Conservation (phyloP, 2,329 filamentous ascomycete species). For the Aspergillus pseudonomiae region DNA sequence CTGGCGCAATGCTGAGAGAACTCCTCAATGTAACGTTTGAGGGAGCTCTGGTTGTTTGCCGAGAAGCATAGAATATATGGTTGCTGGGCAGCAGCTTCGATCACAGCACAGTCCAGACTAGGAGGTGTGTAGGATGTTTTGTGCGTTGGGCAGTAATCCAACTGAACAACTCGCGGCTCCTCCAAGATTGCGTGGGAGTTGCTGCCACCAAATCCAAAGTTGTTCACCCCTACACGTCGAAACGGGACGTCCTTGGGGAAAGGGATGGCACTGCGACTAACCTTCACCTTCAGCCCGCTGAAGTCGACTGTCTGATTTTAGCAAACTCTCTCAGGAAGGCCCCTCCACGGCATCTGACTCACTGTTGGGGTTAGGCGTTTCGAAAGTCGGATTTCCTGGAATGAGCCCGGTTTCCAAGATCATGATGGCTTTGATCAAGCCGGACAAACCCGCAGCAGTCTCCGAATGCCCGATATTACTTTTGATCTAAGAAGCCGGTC, state of each 20-base stretch:
- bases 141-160: background rate
- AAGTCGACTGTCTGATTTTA: conserved; percentile 6
- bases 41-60: conserved; percentile 15
- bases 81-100: background rate
- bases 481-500: conserved; percentile 40
- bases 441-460: conserved; percentile 17
- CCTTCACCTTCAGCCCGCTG: background rate
- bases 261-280: background rate
- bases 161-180: background rate
- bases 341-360: background rate
- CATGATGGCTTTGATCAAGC: conserved; percentile 25
- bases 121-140: background rate
- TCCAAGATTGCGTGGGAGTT: conserved; percentile 26
- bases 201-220: conserved; percentile 24
- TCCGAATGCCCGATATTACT: conserved; percentile 26
- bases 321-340: background rate
- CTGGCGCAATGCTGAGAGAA: background rate
- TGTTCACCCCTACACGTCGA: conserved; percentile 20
- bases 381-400: conserved; percentile 21
- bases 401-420: conserved; percentile 23
- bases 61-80: conserved; percentile 15
- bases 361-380: conserved; percentile 21
- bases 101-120: too few relatives aligned
- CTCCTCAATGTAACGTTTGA: conserved; percentile 9
- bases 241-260: conserved; percentile 12